Base-by-base conservation (phyloP, 495 filamentous ascomycete species). In the Trichoderma gamsii region DNA sequence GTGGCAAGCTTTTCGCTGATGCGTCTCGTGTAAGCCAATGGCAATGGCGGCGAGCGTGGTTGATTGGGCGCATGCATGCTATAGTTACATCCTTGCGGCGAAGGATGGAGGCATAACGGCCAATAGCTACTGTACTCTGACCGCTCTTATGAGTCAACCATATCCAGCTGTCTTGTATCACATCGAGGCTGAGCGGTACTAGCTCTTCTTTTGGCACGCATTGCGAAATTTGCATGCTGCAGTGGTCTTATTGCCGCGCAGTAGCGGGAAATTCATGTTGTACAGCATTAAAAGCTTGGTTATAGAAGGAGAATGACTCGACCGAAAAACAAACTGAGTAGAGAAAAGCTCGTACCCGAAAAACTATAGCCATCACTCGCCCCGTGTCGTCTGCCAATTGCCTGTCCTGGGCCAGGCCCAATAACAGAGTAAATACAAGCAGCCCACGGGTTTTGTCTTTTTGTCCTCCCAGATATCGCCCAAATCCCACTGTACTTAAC, bases 191-290 rank as follows among this genome's bases (percentile, higher is more conserved):
- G 56, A 61, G 56, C 23, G 12, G 29, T n/a, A 25, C 56, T 61
- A 61, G 56, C 16, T 61, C 56, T 25, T 9, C 3, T 61, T 61
- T n/a, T 18, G 56, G 56, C 25, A 27, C 56, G 23, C 23, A 61
- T 61, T 25, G 56, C 56, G 56, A 61, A 61, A 61, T 61, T 61
- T 13, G 56, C 56, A 61, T 61, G 13, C 23, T 61, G 56, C 56
- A 12, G 56, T 61, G 56, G 11, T 11, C 25, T 61, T 61, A 21
- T 18, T 32, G 9, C 27, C 13, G 23, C 16, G n/a, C n/a, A 25
- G 21, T 56, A 56, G 51, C 51, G 51, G 56, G 25, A 52, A 52
- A 23, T n/a, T 23, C 49, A 23, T 18, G 49, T 52, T 8, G 49
- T 52, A 52, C 49, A 52, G 49, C 49, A 52, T 52, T n/a, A 52